A percentile compares a stretch with the other conserved stretches of the same genome.
phyloP scores from a whole-genome alignment of 345 rosid species.

The Garcia nutans region DNA sequence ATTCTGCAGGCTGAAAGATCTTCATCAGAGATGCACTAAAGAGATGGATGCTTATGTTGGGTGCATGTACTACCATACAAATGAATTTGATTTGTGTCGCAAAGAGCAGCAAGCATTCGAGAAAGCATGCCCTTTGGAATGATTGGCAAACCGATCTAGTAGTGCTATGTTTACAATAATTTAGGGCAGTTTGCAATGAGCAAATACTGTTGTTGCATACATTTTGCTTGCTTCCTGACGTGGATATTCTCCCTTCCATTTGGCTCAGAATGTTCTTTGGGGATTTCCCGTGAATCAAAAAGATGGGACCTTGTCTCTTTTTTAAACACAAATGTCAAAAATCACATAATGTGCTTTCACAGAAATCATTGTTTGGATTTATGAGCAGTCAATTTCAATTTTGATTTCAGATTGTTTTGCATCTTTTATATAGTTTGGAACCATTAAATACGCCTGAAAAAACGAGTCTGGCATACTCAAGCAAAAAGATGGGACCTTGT shows the following conservation, averaged over 20 bases:
- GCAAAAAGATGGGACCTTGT: background rate
- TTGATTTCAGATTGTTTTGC: background rate
- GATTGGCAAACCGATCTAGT: slow-evolving; percentile 25
- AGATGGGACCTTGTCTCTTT: background rate
- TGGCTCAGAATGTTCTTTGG: slow-evolving; percentile 1
- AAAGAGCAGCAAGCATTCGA: slow-evolving; percentile 94
- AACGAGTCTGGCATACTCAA: no score
- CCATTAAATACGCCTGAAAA: no score
- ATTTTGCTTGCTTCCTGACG: slow-evolving; percentile 4
- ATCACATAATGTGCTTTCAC: background rate
- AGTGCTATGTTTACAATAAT: slow-evolving; percentile 40
- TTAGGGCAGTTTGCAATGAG: slow-evolving; percentile 31
- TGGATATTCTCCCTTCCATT: slow-evolving; percentile 11
- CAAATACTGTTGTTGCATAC: slow-evolving; percentile 30
- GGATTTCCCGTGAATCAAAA: slow-evolving; percentile 7
- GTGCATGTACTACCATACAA: slow-evolving; percentile 94
- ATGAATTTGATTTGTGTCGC: slow-evolving; percentile 95
- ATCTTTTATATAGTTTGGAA: no score
- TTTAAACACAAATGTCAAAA: background rate
- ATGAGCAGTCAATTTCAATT: background rate
- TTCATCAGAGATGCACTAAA: slow-evolving; percentile 81
- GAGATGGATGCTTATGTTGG: slow-evolving; percentile 92
- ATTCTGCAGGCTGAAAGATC: slow-evolving; percentile 76
- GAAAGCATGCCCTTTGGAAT: slow-evolving; percentile 85
- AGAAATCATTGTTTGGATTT: no score